A percentile compares a stretch with the other conserved stretches of the same genome.
Evolutionary conservation across 2,329 filamentous ascomycete genomes (phyloP).

Genomic region (Clarireedia hainanense): DNA sequence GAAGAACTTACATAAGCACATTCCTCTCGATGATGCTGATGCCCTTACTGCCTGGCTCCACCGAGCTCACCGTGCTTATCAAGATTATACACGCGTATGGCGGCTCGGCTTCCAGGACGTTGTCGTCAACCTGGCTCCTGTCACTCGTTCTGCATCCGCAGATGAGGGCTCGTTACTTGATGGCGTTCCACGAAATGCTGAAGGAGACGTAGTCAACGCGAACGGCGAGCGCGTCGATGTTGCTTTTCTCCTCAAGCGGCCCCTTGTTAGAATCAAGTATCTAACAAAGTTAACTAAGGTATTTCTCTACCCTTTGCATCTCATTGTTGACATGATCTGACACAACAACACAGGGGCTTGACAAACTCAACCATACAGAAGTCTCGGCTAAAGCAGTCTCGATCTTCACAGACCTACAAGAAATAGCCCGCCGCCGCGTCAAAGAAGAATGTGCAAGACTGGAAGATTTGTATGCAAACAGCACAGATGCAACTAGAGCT

Average conservation of each 20-base stretch:
- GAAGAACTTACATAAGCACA: slow-evolving; percentile 69
- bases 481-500: slow-evolving; percentile 72
- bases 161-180: slow-evolving; percentile 45
- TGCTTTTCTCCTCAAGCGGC: slow-evolving; percentile 83
- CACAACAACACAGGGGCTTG: slow-evolving; percentile 15
- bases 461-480: slow-evolving; percentile 79
- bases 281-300: slow-evolving; percentile 77
- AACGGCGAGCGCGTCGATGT: slow-evolving; percentile 90
- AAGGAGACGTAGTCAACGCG: slow-evolving; percentile 51
- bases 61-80: slow-evolving; percentile 68
- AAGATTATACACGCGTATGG: slow-evolving; percentile 82
- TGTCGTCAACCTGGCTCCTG: slow-evolving; percentile 82
- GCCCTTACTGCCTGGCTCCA: slow-evolving; percentile 76
- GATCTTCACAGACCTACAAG: slow-evolving; percentile 60
- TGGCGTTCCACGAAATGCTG: slow-evolving; percentile 51
- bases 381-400: slow-evolving; percentile 27
- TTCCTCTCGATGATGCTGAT: slow-evolving; percentile 65
- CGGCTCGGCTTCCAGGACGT: slow-evolving; percentile 90
- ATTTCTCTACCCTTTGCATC: slow-evolving; percentile 11
- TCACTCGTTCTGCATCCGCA: slow-evolving; percentile 44
- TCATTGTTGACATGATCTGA: neutral
- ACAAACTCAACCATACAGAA: slow-evolving; percentile 35
- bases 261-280: slow-evolving; percentile 80
- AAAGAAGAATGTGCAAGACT: slow-evolving; percentile 66
- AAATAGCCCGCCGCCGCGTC: slow-evolving; percentile 65